Percentiles rank a stretch among this genome's conserved stretches.
These are phyloP conservation scores for Neurospora hispaniola DNA, from an alignment of 495 filamentous ascomycete genomes.

Conservation along the genomic window DNA sequence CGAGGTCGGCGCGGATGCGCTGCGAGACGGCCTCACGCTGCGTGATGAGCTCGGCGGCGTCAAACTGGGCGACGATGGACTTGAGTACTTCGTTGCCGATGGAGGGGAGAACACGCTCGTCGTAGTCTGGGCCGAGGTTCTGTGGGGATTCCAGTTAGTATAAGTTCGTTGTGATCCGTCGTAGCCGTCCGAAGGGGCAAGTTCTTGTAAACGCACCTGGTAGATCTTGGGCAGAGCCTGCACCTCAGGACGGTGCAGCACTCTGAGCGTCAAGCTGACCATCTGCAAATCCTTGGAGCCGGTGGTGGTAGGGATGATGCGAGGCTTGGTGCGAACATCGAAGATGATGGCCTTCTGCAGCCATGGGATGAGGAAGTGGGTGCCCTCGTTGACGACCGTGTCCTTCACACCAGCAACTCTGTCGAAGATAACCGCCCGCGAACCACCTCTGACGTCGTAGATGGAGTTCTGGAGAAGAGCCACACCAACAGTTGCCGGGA, in stretches of 20 bases:
- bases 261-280: slow-evolving; percentile 95
- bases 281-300: slow-evolving; percentile 99
- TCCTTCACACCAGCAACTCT: slow-evolving; percentile 86
- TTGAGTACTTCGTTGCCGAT: slow-evolving; percentile 99
- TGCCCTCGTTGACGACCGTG: slow-evolving; percentile 86
- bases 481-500: slow-evolving; percentile 57
- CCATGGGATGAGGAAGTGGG: slow-evolving; percentile 95
- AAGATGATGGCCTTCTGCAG: slow-evolving; percentile 90
- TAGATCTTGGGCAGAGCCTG: slow-evolving; percentile 91
- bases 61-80: slow-evolving; percentile 97
- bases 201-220: slow-evolving; percentile 52
- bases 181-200: neutral
- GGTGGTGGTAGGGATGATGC: slow-evolving; percentile 96
- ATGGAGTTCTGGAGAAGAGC: slow-evolving; percentile 61
- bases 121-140: slow-evolving; percentile 90
- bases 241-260: slow-evolving; percentile 92
- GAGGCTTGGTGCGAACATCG: slow-evolving; percentile 94
- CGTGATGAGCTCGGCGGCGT: slow-evolving; percentile 98
- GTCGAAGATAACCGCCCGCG: slow-evolving; percentile 97
- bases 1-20: slow-evolving; percentile 88
- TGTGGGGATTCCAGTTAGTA: slow-evolving; percentile 6
- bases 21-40: slow-evolving; percentile 94
- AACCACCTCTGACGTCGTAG: slow-evolving; percentile 94
- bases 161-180: neutral
- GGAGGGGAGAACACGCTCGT: slow-evolving; percentile 97